Base-by-base conservation (phyloP, 2,329 filamentous ascomycete genomes). In the Colletotrichum nymphaeae region DNA sequence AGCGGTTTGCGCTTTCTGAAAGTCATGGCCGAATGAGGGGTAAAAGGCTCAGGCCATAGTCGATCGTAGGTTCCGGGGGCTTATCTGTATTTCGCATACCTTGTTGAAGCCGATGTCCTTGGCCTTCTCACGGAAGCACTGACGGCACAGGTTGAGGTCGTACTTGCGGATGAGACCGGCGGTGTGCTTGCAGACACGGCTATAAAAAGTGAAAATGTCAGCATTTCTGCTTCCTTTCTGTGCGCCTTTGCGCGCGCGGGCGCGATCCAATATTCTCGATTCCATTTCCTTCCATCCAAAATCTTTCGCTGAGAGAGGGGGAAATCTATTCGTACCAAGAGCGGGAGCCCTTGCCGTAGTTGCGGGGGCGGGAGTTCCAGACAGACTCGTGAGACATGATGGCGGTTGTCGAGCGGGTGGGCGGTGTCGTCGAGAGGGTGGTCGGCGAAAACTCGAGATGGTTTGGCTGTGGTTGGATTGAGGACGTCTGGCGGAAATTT, bases 101-200 rank as follows among this genome's bases (percentile, higher is more conserved):
- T 93, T 93, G 87, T 90, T 87, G 86, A 93, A 93, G 81, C 91
- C 91, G 85, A 93, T 93, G 83, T 93, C 91, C 85, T 89, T 86
- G 78, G 90, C 86, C 89, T 93, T 93, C 88, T 93, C 91, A 82
- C 91, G 89, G 90, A 93, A 93, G 89, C 92, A 93, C 85, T 93
- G 92, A 90, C 92, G 91, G 91, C 92, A 93, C 84, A 93, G 91
- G 88, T 97, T 95, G 81, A 98, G 91, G 85, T 97, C 96, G 90
- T 99, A 99, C 91, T 99, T 99, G 91, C 97, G 95, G 92, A 99
- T 98, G 81, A 99, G 93, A 97, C 97, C 97, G 84, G 97, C 96
- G 85, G 91, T 93, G 94, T 99, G 96, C 85, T 95, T 95, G 94
- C 89, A 91, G 83, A 91, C 88, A 77, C 89, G 89, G 89, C 89